Evolutionary conservation across 2,329 filamentous ascomycete species (phyloP).

Genomic region (Mycosphaerella sp.): DNA sequence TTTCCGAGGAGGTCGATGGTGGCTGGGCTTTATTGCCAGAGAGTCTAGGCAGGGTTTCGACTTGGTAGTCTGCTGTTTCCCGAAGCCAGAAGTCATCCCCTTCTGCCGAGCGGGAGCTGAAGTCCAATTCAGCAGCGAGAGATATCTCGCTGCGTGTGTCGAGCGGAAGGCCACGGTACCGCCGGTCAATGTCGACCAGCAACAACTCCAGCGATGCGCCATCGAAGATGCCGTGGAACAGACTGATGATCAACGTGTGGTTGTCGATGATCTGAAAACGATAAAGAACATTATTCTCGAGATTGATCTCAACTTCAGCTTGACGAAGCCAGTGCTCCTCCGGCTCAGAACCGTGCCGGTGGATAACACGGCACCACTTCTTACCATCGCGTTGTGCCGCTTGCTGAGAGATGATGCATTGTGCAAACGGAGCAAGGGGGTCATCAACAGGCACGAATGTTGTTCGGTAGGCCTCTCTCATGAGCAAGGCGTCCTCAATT

Average conservation of each 20-base stretch:
- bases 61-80: neutral
- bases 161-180: neutral
- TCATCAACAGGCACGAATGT: constrained; percentile 10
- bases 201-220: constrained; percentile 14
- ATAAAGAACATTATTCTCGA: constrained; percentile 5
- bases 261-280: neutral
- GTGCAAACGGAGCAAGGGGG: constrained; percentile 11
- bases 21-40: neutral
- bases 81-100: neutral
- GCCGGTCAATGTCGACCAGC: constrained; percentile 7
- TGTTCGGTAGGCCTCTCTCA: neutral
- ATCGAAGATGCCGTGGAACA: constrained; percentile 18
- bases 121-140: neutral
- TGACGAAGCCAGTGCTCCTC: neutral
- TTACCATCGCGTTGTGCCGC: neutral
- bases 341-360: neutral
- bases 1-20: neutral
- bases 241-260: constrained; percentile 5
- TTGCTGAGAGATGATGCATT: constrained; percentile 5
- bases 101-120: neutral
- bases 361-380: neutral
- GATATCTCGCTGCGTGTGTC: constrained; percentile 5
- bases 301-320: constrained; percentile 6
- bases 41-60: neutral
- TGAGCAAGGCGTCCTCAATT: neutral